Conservation (phyloP, 176 grass and related monocot species). For the Dactylis glomerata region DNA sequence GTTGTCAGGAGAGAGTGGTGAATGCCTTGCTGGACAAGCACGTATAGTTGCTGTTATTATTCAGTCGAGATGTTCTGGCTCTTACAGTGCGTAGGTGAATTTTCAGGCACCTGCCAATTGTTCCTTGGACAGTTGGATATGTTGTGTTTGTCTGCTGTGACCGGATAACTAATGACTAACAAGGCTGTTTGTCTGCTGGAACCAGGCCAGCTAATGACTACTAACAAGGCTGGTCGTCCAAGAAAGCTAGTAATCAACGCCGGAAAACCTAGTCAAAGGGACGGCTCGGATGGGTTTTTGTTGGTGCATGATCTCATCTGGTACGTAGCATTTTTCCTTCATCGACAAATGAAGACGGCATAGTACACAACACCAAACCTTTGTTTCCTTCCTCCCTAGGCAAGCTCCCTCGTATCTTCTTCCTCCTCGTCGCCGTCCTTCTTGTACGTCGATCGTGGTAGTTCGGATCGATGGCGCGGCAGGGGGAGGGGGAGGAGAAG, state of each 20-base stretch:
- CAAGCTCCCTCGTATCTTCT: not conserved
- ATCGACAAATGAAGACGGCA: not conserved
- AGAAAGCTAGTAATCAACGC: slow-evolving; percentile 7
- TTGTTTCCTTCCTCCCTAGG: not conserved
- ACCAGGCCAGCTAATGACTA: too few relatives aligned
- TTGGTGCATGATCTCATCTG: not conserved
- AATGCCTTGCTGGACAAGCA: not conserved
- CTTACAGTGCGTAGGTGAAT: not conserved
- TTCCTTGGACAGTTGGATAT: not conserved
- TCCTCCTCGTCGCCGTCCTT: not conserved
- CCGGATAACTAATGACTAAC: not conserved
- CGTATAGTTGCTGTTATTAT: not conserved
- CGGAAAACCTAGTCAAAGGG: not conserved
- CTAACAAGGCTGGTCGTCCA: not conserved
- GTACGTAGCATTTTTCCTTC: not conserved
- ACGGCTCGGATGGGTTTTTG: not conserved
- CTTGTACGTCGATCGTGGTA: too few relatives aligned
- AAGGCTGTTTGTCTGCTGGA: not conserved
- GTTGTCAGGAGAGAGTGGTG: too few relatives aligned
- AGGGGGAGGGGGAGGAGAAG: too few relatives aligned
- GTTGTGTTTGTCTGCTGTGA: not conserved
- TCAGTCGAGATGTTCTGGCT: not conserved
- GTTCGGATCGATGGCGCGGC: too few relatives aligned
- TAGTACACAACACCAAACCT: not conserved
- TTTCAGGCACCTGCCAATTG: not conserved